phyloP scores from a whole-genome alignment of 768 basidiomycete genomes.

The Leccinum truebloodii region DNA sequence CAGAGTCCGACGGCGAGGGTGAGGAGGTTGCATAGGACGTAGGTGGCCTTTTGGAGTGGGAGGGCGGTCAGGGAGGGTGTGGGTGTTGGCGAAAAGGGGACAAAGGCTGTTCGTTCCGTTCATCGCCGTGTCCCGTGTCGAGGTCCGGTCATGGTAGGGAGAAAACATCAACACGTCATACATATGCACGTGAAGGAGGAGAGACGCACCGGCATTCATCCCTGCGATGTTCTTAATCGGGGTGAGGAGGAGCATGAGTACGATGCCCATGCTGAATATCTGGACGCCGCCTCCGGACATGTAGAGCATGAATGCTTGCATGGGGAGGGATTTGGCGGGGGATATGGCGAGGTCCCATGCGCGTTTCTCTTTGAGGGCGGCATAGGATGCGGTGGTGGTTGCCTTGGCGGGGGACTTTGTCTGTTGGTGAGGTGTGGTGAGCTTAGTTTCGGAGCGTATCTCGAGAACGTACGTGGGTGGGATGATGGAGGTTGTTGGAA shows the following conservation, averaged over 20 bases:
- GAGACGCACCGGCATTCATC: slow-evolving; percentile 72
- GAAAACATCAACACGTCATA: background rate
- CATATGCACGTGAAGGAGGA: too few species aligned
- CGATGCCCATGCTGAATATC: slow-evolving; percentile 95
- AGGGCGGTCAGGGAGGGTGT: slow-evolving; percentile 51
- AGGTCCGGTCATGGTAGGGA: background rate
- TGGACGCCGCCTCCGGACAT: slow-evolving; percentile 97
- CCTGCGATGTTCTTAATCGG: slow-evolving; percentile 83
- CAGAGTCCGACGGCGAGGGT: slow-evolving; percentile 86
- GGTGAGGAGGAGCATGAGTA: slow-evolving; percentile 85
- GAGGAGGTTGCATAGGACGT: slow-evolving; percentile 69
- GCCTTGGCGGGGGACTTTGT: slow-evolving; percentile 42
- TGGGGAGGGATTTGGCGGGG: slow-evolving; percentile 89
- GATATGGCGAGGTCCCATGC: slow-evolving; percentile 85
- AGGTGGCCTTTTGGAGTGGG: slow-evolving; percentile 69
- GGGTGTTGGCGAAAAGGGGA: slow-evolving; percentile 57
- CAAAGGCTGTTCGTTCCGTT: slow-evolving; percentile 53
- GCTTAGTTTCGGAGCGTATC: too few species aligned
- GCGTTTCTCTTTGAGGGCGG: slow-evolving; percentile 70
- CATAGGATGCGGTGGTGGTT: slow-evolving; percentile 50
- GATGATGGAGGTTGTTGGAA: slow-evolving; percentile 41
- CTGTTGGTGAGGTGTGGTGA: slow-evolving; percentile 31
- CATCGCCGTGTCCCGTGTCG: background rate
- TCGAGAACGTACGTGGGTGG: slow-evolving; percentile 23
- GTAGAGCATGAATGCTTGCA: slow-evolving; percentile 99